Base-by-base conservation (phyloP, 2,329 filamentous ascomycete species). In the Diaporthe amygdali region DNA sequence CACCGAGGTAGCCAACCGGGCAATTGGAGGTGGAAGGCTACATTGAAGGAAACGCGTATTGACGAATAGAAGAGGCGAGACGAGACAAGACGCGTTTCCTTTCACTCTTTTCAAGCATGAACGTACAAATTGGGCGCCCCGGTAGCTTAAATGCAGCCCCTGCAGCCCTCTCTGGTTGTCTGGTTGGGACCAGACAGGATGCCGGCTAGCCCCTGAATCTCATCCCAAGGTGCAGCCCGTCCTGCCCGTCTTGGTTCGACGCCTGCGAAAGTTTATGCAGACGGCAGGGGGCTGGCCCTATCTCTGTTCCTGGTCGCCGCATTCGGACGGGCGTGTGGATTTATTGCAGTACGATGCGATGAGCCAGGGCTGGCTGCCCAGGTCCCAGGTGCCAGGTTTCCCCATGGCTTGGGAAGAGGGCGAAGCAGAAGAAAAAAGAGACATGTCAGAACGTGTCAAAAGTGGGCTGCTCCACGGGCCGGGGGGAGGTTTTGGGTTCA, bases 141-240 rank as follows among this genome's bases (percentile, higher is more conserved):
- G 49, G 52, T 68, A 55, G 66, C 51, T 68, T 55, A 68, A 46
- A 55, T 68, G 41, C 49, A 47, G 39, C 47, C 63, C 47, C 34
- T 66, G 49, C 49, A 51, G 37, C 47, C 63, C 63, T 22, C 8
- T 7, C 12, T 17, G 32, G 34, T 14, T 46, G 32, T n/a, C 27
- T 12, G 44, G n/a, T 17, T 20, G 20, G n/a, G 20, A 7, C 15
- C n/a, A 55, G 25, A n/a, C 25, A 68, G 41, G 41, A 49, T 25
- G 14, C 59, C 37, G 30, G 59, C 59, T 20, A 59, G 39, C 66
- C 52, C 41, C 66, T 68, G 66, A 49, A 41, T 44, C 32, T 51
- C 39, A 15, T 68, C 30, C 55, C 41, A 39, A 51, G 25, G 41
- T 51, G 27, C 25, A 30, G 27, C 17, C n/a, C 20, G 41, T 59